These are phyloP conservation scores for Ophiocordyceps australis DNA, from an alignment of 2,329 filamentous ascomycete genomes.

Conservation along the genomic window DNA sequence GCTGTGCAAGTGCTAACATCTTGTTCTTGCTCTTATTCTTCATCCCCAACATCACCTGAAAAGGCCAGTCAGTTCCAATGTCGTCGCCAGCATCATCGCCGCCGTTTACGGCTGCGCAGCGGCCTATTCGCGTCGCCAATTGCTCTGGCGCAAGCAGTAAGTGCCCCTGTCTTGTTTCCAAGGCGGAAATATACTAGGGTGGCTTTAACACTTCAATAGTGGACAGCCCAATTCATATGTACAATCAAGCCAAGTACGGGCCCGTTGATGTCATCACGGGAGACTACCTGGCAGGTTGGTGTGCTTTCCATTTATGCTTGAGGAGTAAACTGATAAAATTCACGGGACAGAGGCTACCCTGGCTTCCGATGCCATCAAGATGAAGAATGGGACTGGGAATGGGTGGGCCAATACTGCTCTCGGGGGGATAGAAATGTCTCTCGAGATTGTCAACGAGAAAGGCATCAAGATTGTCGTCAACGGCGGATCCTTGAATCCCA, in stretches of 20 bases:
- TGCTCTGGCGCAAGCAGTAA: constrained; percentile 8
- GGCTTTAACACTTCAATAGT: constrained; percentile 1
- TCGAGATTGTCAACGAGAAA: constrained; percentile 19
- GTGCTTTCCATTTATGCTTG: constrained; percentile 3
- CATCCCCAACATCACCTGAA: too few relatives aligned
- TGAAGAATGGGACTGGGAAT: constrained; percentile 1
- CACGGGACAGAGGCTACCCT: constrained; percentile 10
- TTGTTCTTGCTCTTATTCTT: too few relatives aligned
- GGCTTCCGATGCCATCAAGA: constrained; percentile 6
- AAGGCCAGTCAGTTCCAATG: too few relatives aligned
- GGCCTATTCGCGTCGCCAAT: constrained; percentile 8
- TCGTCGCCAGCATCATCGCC: too few relatives aligned
- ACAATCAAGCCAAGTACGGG: constrained; percentile 11
- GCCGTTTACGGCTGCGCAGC: too few relatives aligned
- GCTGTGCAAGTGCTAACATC: too few relatives aligned
- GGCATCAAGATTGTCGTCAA: constrained; percentile 36
- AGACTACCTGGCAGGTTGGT: constrained; percentile 27
- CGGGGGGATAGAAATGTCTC: constrained; percentile 7
- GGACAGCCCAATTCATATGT: constrained; percentile 9
- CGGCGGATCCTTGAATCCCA: constrained; percentile 35
- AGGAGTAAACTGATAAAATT: too few relatives aligned
- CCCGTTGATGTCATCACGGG: constrained; percentile 30
- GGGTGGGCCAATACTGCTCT: constrained; percentile 8
- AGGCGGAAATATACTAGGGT: background rate
- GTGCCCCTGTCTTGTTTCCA: too few relatives aligned